Conservation (phyloP, 148 eudicot species). For the Chenopodium formosanum region DNA sequence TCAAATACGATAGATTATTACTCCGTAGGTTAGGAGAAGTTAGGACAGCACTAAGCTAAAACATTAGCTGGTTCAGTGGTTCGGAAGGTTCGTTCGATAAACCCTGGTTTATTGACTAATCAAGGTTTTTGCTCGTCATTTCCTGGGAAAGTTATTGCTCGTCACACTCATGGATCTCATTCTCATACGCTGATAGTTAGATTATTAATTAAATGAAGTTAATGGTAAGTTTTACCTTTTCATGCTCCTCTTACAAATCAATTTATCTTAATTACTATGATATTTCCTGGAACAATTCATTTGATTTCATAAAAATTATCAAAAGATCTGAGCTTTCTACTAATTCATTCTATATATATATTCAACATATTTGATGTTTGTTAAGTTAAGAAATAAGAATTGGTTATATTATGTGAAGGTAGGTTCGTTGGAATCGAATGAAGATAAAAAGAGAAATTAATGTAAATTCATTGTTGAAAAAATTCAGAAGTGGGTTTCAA, state of each 20-base stretch:
- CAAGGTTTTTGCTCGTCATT: neutral
- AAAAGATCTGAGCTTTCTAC: neutral
- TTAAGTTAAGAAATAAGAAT: neutral
- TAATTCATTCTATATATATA: neutral
- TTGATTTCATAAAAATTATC: too few species aligned
- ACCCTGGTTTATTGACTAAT: neutral
- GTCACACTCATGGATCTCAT: neutral
- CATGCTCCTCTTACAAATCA: too few species aligned
- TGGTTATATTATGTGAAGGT: slow-evolving; percentile 10
- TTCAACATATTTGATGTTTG: neutral
- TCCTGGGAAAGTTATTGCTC: neutral
- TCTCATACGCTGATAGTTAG: too few species aligned
- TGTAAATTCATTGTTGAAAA: slow-evolving; percentile 34
- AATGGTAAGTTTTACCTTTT: slow-evolving; percentile 21
- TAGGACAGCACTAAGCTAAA: too few species aligned
- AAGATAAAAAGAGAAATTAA: slow-evolving; percentile 53
- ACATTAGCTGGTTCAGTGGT: too few species aligned
- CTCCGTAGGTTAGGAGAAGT: too few species aligned
- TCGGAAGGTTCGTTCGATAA: neutral
- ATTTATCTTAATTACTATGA: neutral
- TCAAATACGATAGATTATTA: too few species aligned
- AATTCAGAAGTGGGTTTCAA: slow-evolving; percentile 41
- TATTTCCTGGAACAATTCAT: too few species aligned
- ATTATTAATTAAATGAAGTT: slow-evolving; percentile 25
- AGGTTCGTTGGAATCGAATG: slow-evolving; percentile 40